Evolutionary conservation across 1,139 yeast genomes (phyloP).

Genomic region (Taphrina sp.): DNA sequence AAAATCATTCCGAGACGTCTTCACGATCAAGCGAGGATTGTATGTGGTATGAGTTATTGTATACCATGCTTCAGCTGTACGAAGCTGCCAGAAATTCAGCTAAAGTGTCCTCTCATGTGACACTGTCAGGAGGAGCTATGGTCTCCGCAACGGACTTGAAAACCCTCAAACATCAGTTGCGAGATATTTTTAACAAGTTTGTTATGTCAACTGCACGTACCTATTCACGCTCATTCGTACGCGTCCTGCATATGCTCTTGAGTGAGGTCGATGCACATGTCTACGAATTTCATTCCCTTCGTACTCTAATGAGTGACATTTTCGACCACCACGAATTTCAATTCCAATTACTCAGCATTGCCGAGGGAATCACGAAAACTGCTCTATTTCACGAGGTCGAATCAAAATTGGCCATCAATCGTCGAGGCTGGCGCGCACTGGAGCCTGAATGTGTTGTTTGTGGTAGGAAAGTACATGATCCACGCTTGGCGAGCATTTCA

Average conservation of each 20-base stretch:
- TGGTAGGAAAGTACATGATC: background rate
- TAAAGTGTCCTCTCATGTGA: background rate
- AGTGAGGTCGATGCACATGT: conserved; percentile 31
- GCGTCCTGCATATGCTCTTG: conserved; percentile 54
- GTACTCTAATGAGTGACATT: conserved; percentile 60
- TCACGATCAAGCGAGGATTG: too few species aligned
- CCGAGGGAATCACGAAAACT: conserved; percentile 50
- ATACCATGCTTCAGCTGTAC: background rate
- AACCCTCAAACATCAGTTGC: background rate
- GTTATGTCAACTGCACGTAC: conserved; percentile 35
- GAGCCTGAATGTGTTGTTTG: background rate
- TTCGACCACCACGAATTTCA: conserved; percentile 67
- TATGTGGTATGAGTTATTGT: background rate
- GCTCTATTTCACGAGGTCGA: conserved; percentile 1
- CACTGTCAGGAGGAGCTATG: background rate
- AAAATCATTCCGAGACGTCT: too few species aligned
- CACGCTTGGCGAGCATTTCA: background rate
- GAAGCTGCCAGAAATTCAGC: background rate
- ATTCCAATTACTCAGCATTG: conserved; percentile 55
- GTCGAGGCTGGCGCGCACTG: conserved; percentile 2
- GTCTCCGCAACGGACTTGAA: background rate
- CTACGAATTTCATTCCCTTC: conserved; percentile 59
- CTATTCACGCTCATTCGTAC: conserved; percentile 48
- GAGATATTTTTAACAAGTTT: conserved; percentile 41
- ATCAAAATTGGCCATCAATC: background rate